These are phyloP conservation scores for Mollisia scopiformis DNA, from an alignment of 2,329 filamentous ascomycete species.

Conservation along the genomic window DNA sequence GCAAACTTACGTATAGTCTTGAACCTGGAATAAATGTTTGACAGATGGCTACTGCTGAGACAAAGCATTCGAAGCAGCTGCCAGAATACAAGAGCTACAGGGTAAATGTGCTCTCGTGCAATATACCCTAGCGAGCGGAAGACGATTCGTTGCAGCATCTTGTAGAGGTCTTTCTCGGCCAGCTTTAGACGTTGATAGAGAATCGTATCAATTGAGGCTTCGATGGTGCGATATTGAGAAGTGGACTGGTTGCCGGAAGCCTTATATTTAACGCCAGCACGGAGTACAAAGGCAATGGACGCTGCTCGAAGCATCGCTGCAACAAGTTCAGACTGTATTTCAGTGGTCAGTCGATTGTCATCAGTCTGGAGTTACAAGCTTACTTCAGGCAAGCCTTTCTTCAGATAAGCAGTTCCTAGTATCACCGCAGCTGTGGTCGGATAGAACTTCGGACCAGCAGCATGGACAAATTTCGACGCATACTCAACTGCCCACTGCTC, in stretches of 20 bases:
- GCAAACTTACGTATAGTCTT: conserved; percentile 10
- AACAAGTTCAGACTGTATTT: conserved; percentile 22
- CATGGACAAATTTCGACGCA: conserved; percentile 29
- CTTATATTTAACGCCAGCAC: conserved; percentile 25
- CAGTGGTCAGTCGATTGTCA: neutral
- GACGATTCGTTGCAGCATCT: conserved; percentile 29
- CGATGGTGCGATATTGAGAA: conserved; percentile 21
- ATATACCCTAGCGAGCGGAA: conserved; percentile 30
- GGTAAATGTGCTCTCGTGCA: conserved; percentile 28
- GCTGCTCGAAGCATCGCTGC: conserved; percentile 27
- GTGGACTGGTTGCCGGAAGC: neutral
- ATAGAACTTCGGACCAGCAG: conserved; percentile 25
- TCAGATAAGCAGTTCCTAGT: conserved; percentile 29
- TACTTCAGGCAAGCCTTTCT: conserved; percentile 29
- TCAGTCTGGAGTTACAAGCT: neutral
- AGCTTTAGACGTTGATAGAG: conserved; percentile 29
- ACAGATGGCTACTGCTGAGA: conserved; percentile 24
- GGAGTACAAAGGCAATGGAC: conserved; percentile 29
- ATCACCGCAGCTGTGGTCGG: conserved; percentile 28
- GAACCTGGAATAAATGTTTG: conserved; percentile 23
- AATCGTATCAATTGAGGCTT: conserved; percentile 32
- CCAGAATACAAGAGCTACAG: conserved; percentile 32
- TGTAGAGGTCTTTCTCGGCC: conserved; percentile 26
- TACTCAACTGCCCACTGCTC: conserved; percentile 34
- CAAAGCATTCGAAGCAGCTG: conserved; percentile 27